These are phyloP conservation scores for Capronia americana DNA, from an alignment of 2,329 filamentous ascomycete genomes.

Conservation along the genomic window DNA sequence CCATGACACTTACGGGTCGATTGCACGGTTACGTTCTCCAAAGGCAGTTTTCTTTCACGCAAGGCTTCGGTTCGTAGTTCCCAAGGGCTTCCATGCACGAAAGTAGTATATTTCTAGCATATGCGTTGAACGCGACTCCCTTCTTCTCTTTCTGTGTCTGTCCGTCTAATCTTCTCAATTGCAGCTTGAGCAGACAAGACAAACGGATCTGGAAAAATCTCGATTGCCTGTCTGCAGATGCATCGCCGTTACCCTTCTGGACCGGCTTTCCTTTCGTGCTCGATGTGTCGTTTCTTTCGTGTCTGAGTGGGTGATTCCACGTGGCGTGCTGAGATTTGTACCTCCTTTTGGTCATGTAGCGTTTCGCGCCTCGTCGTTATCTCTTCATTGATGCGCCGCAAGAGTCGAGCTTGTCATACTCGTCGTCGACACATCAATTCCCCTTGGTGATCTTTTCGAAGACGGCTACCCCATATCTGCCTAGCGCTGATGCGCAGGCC, in stretches of 20 bases:
- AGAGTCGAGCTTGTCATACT: not conserved
- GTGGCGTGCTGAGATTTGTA: not conserved
- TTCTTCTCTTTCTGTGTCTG: not conserved
- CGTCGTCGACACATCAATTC: not conserved
- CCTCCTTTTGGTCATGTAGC: not conserved
- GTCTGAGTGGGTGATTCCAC: not conserved
- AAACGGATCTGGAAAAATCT: not conserved
- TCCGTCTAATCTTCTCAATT: not conserved
- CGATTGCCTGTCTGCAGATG: not conserved
- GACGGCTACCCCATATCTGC: constrained; percentile 65
- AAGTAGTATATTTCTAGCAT: not conserved
- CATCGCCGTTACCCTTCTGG: not conserved
- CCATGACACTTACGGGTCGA: too few relatives aligned
- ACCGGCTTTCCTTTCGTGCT: not conserved
- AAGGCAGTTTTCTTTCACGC: too few relatives aligned
- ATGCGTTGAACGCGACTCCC: not conserved
- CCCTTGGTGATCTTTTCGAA: constrained; percentile 64
- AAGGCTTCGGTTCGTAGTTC: too few relatives aligned
- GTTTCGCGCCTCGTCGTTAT: not conserved
- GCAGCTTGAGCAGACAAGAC: not conserved
- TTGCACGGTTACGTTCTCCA: too few relatives aligned
- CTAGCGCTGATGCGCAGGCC: constrained; percentile 72
- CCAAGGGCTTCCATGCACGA: not conserved
- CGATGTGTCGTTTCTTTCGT: not conserved
- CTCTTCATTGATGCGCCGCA: not conserved